phyloP scores from a whole-genome alignment of 1,139 yeast species.

The Scheffersomyces parashehatae region DNA sequence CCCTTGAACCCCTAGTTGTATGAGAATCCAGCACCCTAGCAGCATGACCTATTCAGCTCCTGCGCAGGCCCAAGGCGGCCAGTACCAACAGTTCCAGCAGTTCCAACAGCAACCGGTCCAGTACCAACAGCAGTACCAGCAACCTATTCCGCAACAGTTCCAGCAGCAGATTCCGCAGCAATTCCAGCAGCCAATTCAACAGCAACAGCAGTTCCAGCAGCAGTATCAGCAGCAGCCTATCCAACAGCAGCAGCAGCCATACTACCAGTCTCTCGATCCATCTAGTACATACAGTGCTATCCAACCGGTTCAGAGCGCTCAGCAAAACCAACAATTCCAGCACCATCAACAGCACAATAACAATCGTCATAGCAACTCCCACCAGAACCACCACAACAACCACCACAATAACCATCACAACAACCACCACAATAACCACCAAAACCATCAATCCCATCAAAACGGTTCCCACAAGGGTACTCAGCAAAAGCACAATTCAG shows the following conservation, averaged over 20 bases:
- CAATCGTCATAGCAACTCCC: neutral
- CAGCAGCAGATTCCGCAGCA: neutral
- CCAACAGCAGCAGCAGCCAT: neutral
- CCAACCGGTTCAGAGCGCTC: neutral
- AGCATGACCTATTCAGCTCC: neutral
- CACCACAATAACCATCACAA: neutral
- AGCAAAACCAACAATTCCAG: conserved; percentile 1
- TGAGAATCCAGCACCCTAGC: conserved; percentile 1
- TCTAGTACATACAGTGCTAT: neutral
- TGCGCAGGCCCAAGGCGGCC: neutral
- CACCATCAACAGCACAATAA: neutral
- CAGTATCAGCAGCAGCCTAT: conserved; percentile 1
- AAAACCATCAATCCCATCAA: neutral
- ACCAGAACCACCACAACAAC: neutral
- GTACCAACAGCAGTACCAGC: conserved; percentile 1
- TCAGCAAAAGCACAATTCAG: conserved; percentile 9
- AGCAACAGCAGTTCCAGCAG: neutral
- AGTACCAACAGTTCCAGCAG: neutral
- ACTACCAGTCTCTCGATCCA: neutral
- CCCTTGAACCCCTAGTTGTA: neutral
- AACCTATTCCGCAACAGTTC: neutral
- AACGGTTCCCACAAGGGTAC: neutral
- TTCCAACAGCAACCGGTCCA: neutral
- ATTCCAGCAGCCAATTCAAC: neutral
- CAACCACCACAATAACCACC: neutral